A percentile compares a stretch with the other conserved stretches of the same genome.
These are phyloP conservation scores for Rutstroemia sp. DNA, from an alignment of 2,329 filamentous ascomycete genomes.

Conservation along the genomic window DNA sequence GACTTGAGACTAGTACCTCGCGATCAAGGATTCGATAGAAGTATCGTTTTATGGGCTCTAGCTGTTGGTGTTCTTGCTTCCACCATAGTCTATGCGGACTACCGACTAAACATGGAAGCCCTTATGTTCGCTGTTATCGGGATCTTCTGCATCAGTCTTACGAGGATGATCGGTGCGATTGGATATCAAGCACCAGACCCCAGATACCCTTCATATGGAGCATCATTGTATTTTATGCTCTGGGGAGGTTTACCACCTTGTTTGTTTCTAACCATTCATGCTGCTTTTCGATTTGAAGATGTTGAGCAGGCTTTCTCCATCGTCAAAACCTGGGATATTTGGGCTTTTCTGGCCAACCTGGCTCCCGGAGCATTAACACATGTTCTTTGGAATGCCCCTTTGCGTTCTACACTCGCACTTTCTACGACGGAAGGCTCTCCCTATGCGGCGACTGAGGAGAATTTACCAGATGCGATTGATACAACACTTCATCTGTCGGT, in stretches of 20 bases:
- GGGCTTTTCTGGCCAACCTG: constrained; percentile 14
- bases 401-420: constrained; percentile 23
- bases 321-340: constrained; percentile 16
- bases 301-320: constrained; percentile 14
- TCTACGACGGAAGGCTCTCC: constrained; percentile 15
- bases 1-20: constrained; percentile 11
- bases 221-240: constrained; percentile 18
- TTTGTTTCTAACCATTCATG: constrained; percentile 18
- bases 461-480: constrained; percentile 16
- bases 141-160: constrained; percentile 19
- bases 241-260: constrained; percentile 19
- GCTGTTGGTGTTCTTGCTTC: constrained; percentile 12
- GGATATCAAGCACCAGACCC: constrained; percentile 14
- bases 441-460: constrained; percentile 20
- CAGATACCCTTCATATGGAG: constrained; percentile 15
- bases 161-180: constrained; percentile 18
- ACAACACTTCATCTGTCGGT: constrained; percentile 21
- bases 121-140: constrained; percentile 15
- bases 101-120: constrained; percentile 17
- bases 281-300: constrained; percentile 21
- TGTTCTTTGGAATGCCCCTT: constrained; percentile 18
- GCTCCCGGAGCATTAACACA: constrained; percentile 19
- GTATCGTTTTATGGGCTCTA: constrained; percentile 14
- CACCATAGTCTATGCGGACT: constrained; percentile 18
- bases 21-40: constrained; percentile 11